A percentile compares a stretch with the other conserved stretches of the same genome.
Conservation (phyloP, 768 basidiomycete genomes). For the Tulasnella sp. region DNA sequence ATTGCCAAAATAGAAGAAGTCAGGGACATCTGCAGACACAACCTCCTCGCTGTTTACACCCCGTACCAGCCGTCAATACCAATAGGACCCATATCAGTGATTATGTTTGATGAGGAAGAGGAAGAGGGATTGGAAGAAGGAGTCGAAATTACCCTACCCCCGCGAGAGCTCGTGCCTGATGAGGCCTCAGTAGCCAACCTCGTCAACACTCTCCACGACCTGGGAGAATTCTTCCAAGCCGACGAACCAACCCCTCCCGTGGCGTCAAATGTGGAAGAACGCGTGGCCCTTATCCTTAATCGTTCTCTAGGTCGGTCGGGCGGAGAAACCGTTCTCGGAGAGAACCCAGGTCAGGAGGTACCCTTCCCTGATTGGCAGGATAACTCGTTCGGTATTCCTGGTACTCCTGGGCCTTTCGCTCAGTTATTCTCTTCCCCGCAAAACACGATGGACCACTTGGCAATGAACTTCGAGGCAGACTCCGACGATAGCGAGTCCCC, state of each 20-base stretch:
- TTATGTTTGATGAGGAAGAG: conserved; percentile 45
- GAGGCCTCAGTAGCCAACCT: conserved; percentile 63
- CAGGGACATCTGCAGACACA: conserved; percentile 67
- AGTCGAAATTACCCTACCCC: conserved; percentile 1
- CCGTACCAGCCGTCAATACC: conserved; percentile 62
- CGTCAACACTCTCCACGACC: conserved; percentile 45
- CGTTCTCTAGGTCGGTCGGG: conserved; percentile 36
- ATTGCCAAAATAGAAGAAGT: conserved; percentile 67
- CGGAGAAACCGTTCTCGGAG: background rate
- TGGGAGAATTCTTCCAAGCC: conserved; percentile 48
- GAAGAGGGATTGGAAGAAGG: conserved; percentile 18
- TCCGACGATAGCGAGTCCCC: conserved; percentile 27
- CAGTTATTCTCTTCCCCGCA: conserved; percentile 30
- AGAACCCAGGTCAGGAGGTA: background rate
- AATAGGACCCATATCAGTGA: conserved; percentile 39
- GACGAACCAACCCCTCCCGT: conserved; percentile 36
- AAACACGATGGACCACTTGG: conserved; percentile 28
- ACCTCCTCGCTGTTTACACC: conserved; percentile 84
- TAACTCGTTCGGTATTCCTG: background rate
- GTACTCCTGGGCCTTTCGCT: conserved; percentile 27
- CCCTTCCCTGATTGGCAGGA: conserved; percentile 24
- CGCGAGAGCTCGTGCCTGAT: conserved; percentile 45
- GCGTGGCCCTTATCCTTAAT: conserved; percentile 39
- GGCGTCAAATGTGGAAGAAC: conserved; percentile 37
- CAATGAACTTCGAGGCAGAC: conserved; percentile 31